Evolutionary conservation across 345 rosid species (phyloP), one percentile per base, ranked within the genome.

Genomic region (Brassica incana): DNA sequence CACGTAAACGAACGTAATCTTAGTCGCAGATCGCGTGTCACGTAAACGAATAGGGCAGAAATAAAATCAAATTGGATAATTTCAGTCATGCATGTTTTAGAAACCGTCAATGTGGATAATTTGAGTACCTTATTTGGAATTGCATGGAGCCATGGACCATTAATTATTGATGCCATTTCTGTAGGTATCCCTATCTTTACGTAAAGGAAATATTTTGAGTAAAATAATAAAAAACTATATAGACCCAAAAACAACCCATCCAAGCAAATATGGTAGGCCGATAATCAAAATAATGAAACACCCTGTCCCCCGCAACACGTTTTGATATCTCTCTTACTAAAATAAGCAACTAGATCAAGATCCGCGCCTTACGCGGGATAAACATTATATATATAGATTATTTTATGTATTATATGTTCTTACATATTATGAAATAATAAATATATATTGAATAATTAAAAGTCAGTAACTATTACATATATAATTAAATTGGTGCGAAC

Each of bases 261-360:
- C 4, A 67, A 40, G 20, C 48, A 11, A 43, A 43, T 23, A 58
- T 76, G 45, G 38, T 38, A 40, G 23, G 67, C 25, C 68, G 16
- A 27, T 36, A 35, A 25, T 61, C 48, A 63, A 52, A 71, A 40
- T 18, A 29, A 62, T 20, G 16, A 15, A 72, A 78, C 36, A 72
- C 38, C 14, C 10, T 72, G 73, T 72, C 8, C 69, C 54, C 52
- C 12, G 59, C 73, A 79, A 74, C 82, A 72, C 35, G 48, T 25
- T 35, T 56, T 11, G n/a, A 66, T 52, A 23, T 62, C 29, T 65
- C 76, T 70, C 30, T 27, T 52, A 4, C 40, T 50, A 20, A 65
- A 33, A 33, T 72, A 33, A 33, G 36, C 36, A 33, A 18, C n/a
- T n/a, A n/a, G n/a, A n/a, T n/a, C n/a, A n/a, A n/a, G n/a, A n/a